phyloP scores from a whole-genome alignment of 176 grass and related monocot species.

The Ensete ventricosum region DNA sequence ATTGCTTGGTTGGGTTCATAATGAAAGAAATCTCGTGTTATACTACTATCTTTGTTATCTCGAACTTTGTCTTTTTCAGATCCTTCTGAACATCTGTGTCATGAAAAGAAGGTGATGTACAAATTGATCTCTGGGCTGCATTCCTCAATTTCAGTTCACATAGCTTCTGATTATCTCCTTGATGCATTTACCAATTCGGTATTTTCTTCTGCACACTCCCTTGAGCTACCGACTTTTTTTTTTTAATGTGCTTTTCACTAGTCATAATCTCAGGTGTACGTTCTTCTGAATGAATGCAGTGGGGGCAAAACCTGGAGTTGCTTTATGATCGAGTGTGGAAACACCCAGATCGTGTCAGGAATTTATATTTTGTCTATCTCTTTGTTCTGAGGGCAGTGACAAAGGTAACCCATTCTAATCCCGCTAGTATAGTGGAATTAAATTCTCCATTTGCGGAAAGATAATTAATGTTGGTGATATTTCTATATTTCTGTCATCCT shows the following conservation, averaged over 20 bases:
- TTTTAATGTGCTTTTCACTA: not conserved
- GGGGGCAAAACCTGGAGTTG: conserved; percentile 74
- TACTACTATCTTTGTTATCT: not conserved
- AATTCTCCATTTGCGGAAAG: not conserved
- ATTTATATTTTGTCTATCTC: conserved; percentile 85
- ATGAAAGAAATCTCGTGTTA: too few relatives aligned
- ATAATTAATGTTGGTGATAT: not conserved
- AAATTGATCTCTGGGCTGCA: conserved; percentile 95
- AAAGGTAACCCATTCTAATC: conserved; percentile 46
- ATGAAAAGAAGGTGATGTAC: conserved; percentile 81
- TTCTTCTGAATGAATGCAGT: conserved; percentile 40
- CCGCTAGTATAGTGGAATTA: conserved; percentile 6
- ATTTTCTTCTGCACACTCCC: not conserved
- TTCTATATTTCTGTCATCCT: too few relatives aligned
- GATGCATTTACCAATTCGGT: conserved; percentile 53
- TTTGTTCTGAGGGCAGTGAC: conserved; percentile 97
- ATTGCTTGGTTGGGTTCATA: not conserved
- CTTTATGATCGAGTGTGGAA: conserved; percentile 79
- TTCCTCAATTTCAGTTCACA: conserved; percentile 97
- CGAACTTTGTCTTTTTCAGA: conserved; percentile 29
- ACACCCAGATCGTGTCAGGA: conserved; percentile 71
- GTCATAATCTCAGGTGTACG: not conserved
- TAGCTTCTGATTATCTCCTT: conserved; percentile 86
- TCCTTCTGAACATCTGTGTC: conserved; percentile 80
- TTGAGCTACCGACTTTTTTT: not conserved